A percentile compares a stretch with the other conserved stretches of the same genome.
phyloP scores from a whole-genome alignment of 805 yeast genomes.

The Torulaspora quercuum region DNA sequence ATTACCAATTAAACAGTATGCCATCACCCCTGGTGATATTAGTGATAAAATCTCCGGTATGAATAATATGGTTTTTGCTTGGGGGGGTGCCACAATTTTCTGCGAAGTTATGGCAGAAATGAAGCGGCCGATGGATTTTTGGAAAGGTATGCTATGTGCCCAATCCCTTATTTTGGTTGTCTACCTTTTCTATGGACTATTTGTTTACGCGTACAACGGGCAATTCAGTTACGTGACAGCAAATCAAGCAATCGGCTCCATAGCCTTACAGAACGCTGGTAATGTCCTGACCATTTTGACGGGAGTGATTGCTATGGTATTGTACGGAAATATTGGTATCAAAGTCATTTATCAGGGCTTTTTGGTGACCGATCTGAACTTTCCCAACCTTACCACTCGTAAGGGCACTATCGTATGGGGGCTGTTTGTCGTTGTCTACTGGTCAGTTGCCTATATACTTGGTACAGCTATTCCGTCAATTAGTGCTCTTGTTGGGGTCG shows the following conservation, averaged over 20 bases:
- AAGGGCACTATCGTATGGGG: constrained; percentile 40
- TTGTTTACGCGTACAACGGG: constrained; percentile 45
- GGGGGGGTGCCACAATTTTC: constrained; percentile 51
- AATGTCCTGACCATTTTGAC: constrained; percentile 39
- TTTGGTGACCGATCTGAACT: constrained; percentile 33
- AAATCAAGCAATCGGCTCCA: constrained; percentile 41
- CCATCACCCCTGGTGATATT: constrained; percentile 32
- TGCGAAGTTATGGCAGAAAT: constrained; percentile 48
- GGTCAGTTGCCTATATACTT: constrained; percentile 44
- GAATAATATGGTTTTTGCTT: constrained; percentile 47
- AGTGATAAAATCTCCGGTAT: constrained; percentile 38
- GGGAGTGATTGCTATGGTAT: constrained; percentile 44
- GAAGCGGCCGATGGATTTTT: constrained; percentile 47
- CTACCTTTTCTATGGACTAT: constrained; percentile 43
- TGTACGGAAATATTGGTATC: constrained; percentile 47
- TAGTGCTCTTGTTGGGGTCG: constrained; percentile 38
- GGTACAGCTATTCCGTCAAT: constrained; percentile 47
- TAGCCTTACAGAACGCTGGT: constrained; percentile 39
- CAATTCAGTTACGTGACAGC: constrained; percentile 45
- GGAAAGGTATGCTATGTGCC: constrained; percentile 46
- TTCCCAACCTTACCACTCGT: constrained; percentile 36
- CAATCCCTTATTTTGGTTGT: constrained; percentile 40
- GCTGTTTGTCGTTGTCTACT: constrained; percentile 38
- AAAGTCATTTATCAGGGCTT: constrained; percentile 45
- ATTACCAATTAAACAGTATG: constrained; percentile 22